Conservation (phyloP, 2,329 filamentous ascomycete genomes). For the Rutstroemia sp. region DNA sequence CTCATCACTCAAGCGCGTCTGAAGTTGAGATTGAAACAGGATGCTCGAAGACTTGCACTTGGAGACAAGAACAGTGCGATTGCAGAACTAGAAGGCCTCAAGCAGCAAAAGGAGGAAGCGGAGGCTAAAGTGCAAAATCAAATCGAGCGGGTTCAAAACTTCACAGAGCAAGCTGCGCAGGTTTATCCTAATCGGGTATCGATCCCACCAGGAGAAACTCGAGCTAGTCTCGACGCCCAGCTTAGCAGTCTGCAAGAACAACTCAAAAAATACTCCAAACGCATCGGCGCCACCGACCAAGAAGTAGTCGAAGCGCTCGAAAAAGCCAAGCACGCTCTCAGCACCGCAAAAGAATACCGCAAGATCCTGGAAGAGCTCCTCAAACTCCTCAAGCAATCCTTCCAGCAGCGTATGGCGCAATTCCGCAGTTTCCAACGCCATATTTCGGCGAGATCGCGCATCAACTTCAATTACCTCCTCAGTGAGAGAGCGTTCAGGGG, state of each 20-base stretch:
- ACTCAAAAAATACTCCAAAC: conserved; percentile 47
- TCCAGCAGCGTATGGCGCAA: conserved; percentile 61
- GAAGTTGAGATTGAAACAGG: conserved; percentile 42
- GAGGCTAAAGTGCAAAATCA: conserved; percentile 43
- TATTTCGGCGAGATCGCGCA: conserved; percentile 79
- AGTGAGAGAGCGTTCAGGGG: conserved; percentile 87
- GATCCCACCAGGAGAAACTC: conserved; percentile 58
- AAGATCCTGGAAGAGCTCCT: conserved; percentile 38
- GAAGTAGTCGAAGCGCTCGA: conserved; percentile 48
- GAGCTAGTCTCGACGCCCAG: conserved; percentile 46
- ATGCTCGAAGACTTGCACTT: conserved; percentile 46
- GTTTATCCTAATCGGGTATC: conserved; percentile 48
- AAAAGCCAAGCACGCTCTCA: conserved; percentile 33
- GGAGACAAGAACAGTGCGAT: conserved; percentile 55
- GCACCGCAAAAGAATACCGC: conserved; percentile 38
- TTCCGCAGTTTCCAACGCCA: conserved; percentile 77
- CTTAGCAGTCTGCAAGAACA: conserved; percentile 49
- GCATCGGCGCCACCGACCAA: conserved; percentile 56
- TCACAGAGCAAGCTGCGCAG: conserved; percentile 44
- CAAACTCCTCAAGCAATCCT: conserved; percentile 45
- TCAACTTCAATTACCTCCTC: conserved; percentile 81
- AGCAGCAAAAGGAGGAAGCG: conserved; percentile 37
- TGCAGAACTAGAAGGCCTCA: conserved; percentile 42
- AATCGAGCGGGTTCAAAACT: conserved; percentile 42
- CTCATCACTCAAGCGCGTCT: conserved; percentile 48